These are phyloP conservation scores for Triadica sebifera DNA, from an alignment of 345 rosid species.

Conservation along the genomic window DNA sequence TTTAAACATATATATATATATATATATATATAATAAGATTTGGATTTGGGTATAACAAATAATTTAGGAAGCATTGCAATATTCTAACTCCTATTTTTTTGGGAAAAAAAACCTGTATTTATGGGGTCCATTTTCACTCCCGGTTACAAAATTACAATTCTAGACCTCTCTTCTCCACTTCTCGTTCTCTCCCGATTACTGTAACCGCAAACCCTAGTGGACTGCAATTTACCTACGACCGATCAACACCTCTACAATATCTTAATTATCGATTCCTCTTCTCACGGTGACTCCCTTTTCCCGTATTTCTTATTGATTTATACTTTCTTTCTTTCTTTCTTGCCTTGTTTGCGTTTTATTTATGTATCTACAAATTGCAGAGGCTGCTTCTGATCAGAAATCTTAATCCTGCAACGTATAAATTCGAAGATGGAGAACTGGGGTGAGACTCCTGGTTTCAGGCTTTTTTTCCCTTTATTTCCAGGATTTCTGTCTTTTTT, in stretches of 20 bases:
- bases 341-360: background rate
- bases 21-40: no score
- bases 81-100: no score
- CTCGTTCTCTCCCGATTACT: background rate
- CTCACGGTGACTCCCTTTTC: background rate
- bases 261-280: background rate
- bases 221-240: background rate
- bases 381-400: no score
- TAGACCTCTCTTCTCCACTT: background rate
- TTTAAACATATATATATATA: no score
- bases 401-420: background rate
- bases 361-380: background rate
- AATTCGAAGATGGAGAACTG: constrained; percentile 15
- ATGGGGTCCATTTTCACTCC: no score
- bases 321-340: background rate
- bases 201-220: background rate
- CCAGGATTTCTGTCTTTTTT: background rate
- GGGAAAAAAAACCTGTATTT: no score
- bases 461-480: background rate
- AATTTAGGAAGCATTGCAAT: no score
- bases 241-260: background rate
- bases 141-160: background rate
- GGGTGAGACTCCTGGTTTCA: constrained; percentile 3
- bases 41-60: no score
- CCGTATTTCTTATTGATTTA: background rate